These are phyloP conservation scores for Beta lomatogona DNA, from an alignment of 179 eudicot species.

Conservation along the genomic window DNA sequence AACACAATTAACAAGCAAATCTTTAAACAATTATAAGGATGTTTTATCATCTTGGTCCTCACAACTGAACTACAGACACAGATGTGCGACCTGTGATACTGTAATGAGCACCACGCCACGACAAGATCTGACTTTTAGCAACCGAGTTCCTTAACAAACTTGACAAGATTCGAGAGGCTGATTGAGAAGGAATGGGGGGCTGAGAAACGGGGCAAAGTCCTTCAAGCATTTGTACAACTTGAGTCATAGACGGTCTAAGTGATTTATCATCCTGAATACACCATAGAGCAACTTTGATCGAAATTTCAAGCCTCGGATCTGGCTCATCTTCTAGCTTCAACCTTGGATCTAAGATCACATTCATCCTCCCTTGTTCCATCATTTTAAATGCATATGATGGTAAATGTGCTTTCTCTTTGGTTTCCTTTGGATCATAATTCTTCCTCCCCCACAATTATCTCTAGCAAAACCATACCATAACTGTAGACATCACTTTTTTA, in stretches of 20 bases:
- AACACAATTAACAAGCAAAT: not conserved
- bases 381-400: conserved; percentile 29
- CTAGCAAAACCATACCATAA: conserved; percentile 32
- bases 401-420: conserved; percentile 20
- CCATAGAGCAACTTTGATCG: conserved; percentile 29
- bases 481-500: too few species aligned
- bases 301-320: conserved; percentile 9
- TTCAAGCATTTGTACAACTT: conserved; percentile 35
- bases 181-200: conserved; percentile 25
- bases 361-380: conserved; percentile 31
- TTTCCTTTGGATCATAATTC: conserved; percentile 26
- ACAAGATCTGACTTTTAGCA: not conserved
- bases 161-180: not conserved
- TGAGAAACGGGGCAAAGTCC: conserved; percentile 21
- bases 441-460: conserved; percentile 34
- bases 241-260: conserved; percentile 30
- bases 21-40: not conserved
- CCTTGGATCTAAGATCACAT: conserved; percentile 21
- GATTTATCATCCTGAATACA: conserved; percentile 31
- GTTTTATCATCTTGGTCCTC: conserved; percentile 10
- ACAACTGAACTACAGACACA: conserved; percentile 26
- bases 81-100: not conserved
- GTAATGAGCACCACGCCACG: conserved; percentile 1
- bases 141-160: not conserved
- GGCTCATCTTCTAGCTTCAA: not conserved